Evolutionary conservation across 352 stramenopile species (phyloP), one percentile per base, ranked within the genome.

Genomic region (Globisporangium perplexum): DNA sequence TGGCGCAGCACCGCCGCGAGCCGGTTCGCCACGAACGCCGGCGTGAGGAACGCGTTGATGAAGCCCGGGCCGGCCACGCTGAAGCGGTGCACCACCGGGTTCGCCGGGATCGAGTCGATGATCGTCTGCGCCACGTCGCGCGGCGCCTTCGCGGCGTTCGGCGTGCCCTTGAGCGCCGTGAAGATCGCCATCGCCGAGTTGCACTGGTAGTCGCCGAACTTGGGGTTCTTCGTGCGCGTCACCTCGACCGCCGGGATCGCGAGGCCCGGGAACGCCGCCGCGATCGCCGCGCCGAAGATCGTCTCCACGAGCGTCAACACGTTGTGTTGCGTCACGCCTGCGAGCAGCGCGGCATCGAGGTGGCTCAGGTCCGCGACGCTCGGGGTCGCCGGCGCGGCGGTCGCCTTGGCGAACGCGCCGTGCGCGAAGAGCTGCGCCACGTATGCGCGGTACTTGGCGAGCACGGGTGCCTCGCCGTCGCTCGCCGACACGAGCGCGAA

Each of bases 191-290:
- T 99, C 55, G 96, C 90, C 28, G 86, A 95, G 75, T 98, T 99
- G 73, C 96, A 99, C 79, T 99, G 97, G 79, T 98, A 99, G 75
- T 99, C 97, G 45, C 83, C 83, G 57, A 92, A 92, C 59, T 88
- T 87, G 56, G 81, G 67, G 63, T 89, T 92, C 68, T 92, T 92
- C 22, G 83, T 90, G 55, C 81, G 79, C 50, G 77, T 84, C 31
- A 92, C 67, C 35, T 86, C 73, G 38, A 90, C 78, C 20, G 72
- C 57, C 35, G 75, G 69, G 10, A 88, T 59, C 33, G 63, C 50
- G 28, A 92, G 41, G 4, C 68, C 68, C 8, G 83, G 83, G 59
- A 83, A 94, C 41, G 79, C 81, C 14, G 77, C 55, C 47, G 82
- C 74, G 36, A 94, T 86, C 24, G 81, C 81, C 7, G 81, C 76